Evolutionary conservation across 148 eudicot genomes (phyloP).

Genomic region (Bassia scoparia): DNA sequence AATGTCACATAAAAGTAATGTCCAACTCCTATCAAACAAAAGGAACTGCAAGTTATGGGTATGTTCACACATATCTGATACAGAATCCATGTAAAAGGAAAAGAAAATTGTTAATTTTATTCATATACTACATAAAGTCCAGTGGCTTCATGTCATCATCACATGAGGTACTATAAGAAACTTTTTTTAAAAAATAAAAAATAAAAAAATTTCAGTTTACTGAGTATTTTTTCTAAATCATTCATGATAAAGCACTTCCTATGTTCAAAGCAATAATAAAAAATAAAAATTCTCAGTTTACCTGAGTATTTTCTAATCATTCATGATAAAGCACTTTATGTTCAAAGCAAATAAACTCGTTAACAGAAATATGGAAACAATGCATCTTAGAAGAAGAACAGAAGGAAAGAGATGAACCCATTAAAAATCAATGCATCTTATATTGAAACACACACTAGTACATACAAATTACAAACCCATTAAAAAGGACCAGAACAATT

Average conservation of each 20-base stretch:
- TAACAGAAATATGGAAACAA: neutral
- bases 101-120: too few species aligned
- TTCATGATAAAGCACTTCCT: too few species aligned
- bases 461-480: neutral
- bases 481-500: neutral
- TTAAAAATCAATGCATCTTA: neutral
- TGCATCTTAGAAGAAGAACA: neutral
- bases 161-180: neutral
- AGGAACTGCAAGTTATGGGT: neutral
- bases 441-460: neutral
- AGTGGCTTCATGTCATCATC: neutral
- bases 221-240: too few species aligned
- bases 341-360: slow-evolving; percentile 3
- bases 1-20: neutral
- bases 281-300: neutral
- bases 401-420: neutral
- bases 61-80: neutral
- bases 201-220: neutral
- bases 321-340: too few species aligned
- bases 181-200: neutral
- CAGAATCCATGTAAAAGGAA: too few species aligned
- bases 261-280: too few species aligned
- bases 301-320: too few species aligned
- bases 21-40: neutral
- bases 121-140: too few species aligned